A percentile compares a stretch with the other conserved stretches of the same genome.
phyloP scores from a whole-genome alignment of 169 alveolate genomes.

The Eimeria maxima region DNA sequence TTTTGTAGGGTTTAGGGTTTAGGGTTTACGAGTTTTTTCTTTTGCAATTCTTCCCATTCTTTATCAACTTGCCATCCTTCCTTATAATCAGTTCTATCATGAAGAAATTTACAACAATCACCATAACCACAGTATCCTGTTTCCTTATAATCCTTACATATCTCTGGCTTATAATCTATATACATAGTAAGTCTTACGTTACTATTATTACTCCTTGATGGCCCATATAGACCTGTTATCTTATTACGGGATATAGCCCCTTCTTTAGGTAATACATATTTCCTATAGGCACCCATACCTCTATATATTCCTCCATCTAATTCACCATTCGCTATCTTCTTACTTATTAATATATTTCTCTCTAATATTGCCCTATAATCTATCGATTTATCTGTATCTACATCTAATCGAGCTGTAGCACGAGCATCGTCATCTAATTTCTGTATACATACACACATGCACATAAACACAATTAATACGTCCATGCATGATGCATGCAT shows the following conservation, averaged over 20 bases:
- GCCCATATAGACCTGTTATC: constrained; percentile 94
- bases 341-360: constrained; percentile 91
- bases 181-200: constrained; percentile 95
- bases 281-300: constrained; percentile 93
- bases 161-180: constrained; percentile 97
- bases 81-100: constrained; percentile 98
- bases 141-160: constrained; percentile 98
- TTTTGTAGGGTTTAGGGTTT: constrained; percentile 1
- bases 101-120: constrained; percentile 97
- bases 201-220: constrained; percentile 93
- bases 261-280: constrained; percentile 88
- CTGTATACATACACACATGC: constrained; percentile 45
- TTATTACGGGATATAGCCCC: constrained; percentile 91
- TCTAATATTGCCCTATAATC: constrained; percentile 93
- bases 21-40: constrained; percentile 87
- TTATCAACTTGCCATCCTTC: constrained; percentile 97
- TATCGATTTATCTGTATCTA: constrained; percentile 88
- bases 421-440: constrained; percentile 72
- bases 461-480: no score
- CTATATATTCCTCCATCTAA: constrained; percentile 91
- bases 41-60: constrained; percentile 94
- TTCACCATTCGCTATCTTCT: constrained; percentile 89
- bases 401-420: constrained; percentile 85
- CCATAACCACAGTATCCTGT: constrained; percentile 99
- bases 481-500: no score